Percentiles rank a stretch among this genome's conserved stretches.
These are phyloP conservation scores for Talaromyces verruculosus DNA, from an alignment of 2,329 filamentous ascomycete genomes.

Conservation along the genomic window DNA sequence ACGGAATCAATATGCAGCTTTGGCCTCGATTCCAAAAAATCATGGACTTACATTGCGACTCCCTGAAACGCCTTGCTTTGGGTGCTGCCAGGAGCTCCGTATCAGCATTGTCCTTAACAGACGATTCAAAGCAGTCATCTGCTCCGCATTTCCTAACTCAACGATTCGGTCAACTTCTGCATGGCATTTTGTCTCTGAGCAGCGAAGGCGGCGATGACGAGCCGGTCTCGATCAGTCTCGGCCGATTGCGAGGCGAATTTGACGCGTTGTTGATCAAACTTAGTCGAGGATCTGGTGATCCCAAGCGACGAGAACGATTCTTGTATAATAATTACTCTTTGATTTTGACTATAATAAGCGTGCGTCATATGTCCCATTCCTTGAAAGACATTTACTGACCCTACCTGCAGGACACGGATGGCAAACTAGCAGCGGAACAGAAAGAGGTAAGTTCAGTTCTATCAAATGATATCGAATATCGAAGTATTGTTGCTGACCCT, in stretches of 20 bases:
- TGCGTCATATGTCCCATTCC: constrained; percentile 29
- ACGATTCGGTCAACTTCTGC: constrained; percentile 88
- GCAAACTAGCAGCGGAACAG: constrained; percentile 63
- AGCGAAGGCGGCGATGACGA: constrained; percentile 93
- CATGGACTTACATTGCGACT: constrained; percentile 91
- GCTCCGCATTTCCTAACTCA: constrained; percentile 92
- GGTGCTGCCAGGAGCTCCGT: constrained; percentile 50
- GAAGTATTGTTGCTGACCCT: constrained; percentile 22
- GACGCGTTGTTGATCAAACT: constrained; percentile 79
- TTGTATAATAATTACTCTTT: constrained; percentile 95
- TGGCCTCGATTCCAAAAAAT: constrained; percentile 95
- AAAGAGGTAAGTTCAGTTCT: constrained; percentile 49
- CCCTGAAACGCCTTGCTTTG: constrained; percentile 62
- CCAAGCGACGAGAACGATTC: constrained; percentile 80
- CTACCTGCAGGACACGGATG: constrained; percentile 44
- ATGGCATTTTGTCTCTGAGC: constrained; percentile 79
- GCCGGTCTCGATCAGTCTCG: constrained; percentile 78
- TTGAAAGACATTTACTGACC: constrained; percentile 17
- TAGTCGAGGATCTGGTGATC: constrained; percentile 72
- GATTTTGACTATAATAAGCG: constrained; percentile 86
- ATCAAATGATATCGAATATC: background rate
- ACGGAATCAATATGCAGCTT: constrained; percentile 90
- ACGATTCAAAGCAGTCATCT: constrained; percentile 44
- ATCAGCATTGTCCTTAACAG: constrained; percentile 55
- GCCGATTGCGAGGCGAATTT: constrained; percentile 74